Evolutionary conservation across 192 early-diverging fungal genomes (phyloP), one percentile per base, ranked within the genome.

Genomic region (Dissophora ornata): DNA sequence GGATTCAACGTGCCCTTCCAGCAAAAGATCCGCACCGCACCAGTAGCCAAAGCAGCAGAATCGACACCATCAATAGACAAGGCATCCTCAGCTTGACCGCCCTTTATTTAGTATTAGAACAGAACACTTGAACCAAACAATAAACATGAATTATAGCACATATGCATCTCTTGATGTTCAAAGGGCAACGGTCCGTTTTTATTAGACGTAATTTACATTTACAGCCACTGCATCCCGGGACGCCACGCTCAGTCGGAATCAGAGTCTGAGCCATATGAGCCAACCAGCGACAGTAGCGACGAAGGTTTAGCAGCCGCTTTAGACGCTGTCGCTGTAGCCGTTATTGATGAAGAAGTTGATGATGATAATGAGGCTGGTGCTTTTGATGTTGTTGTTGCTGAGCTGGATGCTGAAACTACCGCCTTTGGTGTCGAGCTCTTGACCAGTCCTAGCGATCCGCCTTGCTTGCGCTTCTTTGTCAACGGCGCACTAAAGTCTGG

Each of bases 1-100:
- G 97, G 93, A 25, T 93, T 98, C 67, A 89, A 92, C 52, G 82
- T 99, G 80, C 97, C 97, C 33, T 92, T 99, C 88, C 80, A 82
- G 52, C 58, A 62, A 25, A 77, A 77, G 65, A 50, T 56, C 41
- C 63, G 65, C 15, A 57, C 65, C 4, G 45, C 73, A 61, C 64
- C 73, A 44, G 64, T 54, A 38, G 18, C 63, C 49, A 66, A 59
- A 58, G 38, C 57, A 47, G n/a, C 58, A 26, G 64, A 49, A 58
- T 26, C 57, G 16, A 1, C 46, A 52, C 26, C 62, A 40, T 51
- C 70, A 67, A 45, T 59, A 69, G 57, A 69, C 9, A 32, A 42
- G 49, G 26, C 33, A 8, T 25, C 57, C 29, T 45, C 58, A 7
- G 56, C 63, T 38, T 54, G n/a, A n/a, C n/a, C n/a, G n/a, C n/a